Evolutionary conservation across 2,329 filamentous ascomycete species (phyloP), one percentile per base, ranked within the genome.

Genomic region (Paecilomyces sp.): DNA sequence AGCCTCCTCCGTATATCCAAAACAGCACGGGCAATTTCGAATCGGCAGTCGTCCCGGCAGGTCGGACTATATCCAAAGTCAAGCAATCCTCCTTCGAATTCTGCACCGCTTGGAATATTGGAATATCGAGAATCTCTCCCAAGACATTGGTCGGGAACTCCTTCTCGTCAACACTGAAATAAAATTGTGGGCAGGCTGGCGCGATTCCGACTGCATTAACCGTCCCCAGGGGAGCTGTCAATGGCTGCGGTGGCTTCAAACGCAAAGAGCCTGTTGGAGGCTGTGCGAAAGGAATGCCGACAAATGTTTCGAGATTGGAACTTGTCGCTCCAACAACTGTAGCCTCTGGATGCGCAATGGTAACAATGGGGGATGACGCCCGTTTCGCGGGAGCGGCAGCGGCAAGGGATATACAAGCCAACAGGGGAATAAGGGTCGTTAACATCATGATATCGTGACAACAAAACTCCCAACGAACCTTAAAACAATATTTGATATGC

Each of bases 261-360:
- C 90, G 85, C 25, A 91, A 77, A 2, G 79, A 71, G 0, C 87
- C 88, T 0, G 83, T 80, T 0, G 90, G 90, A 1, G 88, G 82
- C 62, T 90, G 79, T 1, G 89, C 89, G 68, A 86, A 94, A 2
- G 89, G 90, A 59, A 94, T 90, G 24, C 87, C 89, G 58, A 83
- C 85, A 76, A 90, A 92, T 28, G 79, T 83, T 60, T 93, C 89
- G 22, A 91, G 80, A 28, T 74, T 73, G 2, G 70, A 66, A 2
- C 72, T 68, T 61, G 65, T 74, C 59, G 41, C 65, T 9, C 70
- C 72, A 18, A 71, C 70, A 34, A 89, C 75, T 3, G 82, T 87
- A 41, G 84, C 86, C 52, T 65, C 18, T 7, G 72, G 72, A 2
- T 47, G n/a, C 15, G 41, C 41, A 47, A 47, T 47, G n/a, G 41